Conservation (phyloP, 2,329 filamentous ascomycete genomes). For the Sporothrix brasiliensis region DNA sequence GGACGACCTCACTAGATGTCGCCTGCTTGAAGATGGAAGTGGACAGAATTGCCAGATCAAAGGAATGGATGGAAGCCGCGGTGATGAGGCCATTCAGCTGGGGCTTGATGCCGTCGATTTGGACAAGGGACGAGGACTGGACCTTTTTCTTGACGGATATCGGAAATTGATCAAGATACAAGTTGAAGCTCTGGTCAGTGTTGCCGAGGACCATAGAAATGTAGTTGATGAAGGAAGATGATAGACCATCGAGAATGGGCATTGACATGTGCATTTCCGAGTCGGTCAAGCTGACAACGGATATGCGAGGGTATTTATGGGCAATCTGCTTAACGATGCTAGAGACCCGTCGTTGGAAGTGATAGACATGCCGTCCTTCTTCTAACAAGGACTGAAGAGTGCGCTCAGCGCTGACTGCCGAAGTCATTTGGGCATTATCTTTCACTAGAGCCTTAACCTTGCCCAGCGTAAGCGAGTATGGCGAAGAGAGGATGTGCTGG, state of each 20-base stretch:
- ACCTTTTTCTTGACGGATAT: background rate
- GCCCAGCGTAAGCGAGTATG: slow-evolving; percentile 2
- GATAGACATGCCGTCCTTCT: slow-evolving; percentile 41
- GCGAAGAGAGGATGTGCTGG: slow-evolving; percentile 10
- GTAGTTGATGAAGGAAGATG: slow-evolving; percentile 39
- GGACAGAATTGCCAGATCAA: slow-evolving; percentile 40
- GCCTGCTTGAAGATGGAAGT: slow-evolving; percentile 36
- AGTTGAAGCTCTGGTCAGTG: background rate
- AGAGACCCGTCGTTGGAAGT: slow-evolving; percentile 44
- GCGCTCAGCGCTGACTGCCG: slow-evolving; percentile 28
- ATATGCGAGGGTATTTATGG: slow-evolving; percentile 48
- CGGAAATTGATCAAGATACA: background rate
- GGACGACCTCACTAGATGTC: slow-evolving; percentile 13
- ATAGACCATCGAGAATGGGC: slow-evolving; percentile 42
- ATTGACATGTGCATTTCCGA: slow-evolving; percentile 41
- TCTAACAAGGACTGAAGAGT: slow-evolving; percentile 39
- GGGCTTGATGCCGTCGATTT: background rate
- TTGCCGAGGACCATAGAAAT: background rate
- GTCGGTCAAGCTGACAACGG: slow-evolving; percentile 46
- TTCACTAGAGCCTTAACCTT: background rate
- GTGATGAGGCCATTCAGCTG: background rate
- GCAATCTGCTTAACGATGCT: slow-evolving; percentile 45
- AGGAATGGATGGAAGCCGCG: slow-evolving; percentile 10
- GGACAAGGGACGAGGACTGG: background rate
- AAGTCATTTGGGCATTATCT: slow-evolving; percentile 35